Conservation (phyloP, 2,329 filamentous ascomycete genomes). For the Ophiostoma himal-ulmi region DNA sequence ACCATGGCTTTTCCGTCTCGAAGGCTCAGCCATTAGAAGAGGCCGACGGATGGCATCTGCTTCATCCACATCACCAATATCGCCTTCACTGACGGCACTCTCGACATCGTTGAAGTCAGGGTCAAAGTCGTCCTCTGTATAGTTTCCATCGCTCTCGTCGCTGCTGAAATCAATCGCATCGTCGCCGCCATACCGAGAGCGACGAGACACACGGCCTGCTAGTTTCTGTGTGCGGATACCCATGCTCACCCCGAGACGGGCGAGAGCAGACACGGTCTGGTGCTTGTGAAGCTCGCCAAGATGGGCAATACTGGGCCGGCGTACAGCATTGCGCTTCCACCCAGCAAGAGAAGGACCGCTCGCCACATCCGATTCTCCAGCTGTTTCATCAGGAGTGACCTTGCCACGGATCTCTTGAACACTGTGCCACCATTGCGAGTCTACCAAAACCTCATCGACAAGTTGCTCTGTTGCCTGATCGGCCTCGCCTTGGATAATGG, state of each 20-base stretch:
- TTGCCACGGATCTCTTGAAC: slow-evolving; percentile 51
- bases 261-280: slow-evolving; percentile 47
- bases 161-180: slow-evolving; percentile 26
- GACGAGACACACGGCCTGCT: slow-evolving; percentile 46
- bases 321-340: slow-evolving; percentile 22
- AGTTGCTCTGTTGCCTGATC: slow-evolving; percentile 51
- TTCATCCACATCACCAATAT: slow-evolving; percentile 34
- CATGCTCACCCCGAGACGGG: slow-evolving; percentile 58
- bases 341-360: background rate
- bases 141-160: slow-evolving; percentile 24
- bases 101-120: slow-evolving; percentile 37
- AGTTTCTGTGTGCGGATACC: slow-evolving; percentile 73
- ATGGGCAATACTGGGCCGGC: slow-evolving; percentile 50
- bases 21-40: slow-evolving; percentile 13
- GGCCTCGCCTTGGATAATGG: slow-evolving; percentile 67
- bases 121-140: slow-evolving; percentile 27
- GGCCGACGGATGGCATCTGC: slow-evolving; percentile 29
- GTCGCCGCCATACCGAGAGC: slow-evolving; percentile 37
- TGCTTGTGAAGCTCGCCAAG: slow-evolving; percentile 57
- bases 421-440: slow-evolving; percentile 79
- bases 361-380: background rate
- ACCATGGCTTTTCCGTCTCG: slow-evolving; percentile 38
- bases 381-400: slow-evolving; percentile 21
- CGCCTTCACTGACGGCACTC: slow-evolving; percentile 39
- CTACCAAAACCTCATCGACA: slow-evolving; percentile 60